Conservation (phyloP, 257 asterid genomes). For the Primulina eburnea region DNA sequence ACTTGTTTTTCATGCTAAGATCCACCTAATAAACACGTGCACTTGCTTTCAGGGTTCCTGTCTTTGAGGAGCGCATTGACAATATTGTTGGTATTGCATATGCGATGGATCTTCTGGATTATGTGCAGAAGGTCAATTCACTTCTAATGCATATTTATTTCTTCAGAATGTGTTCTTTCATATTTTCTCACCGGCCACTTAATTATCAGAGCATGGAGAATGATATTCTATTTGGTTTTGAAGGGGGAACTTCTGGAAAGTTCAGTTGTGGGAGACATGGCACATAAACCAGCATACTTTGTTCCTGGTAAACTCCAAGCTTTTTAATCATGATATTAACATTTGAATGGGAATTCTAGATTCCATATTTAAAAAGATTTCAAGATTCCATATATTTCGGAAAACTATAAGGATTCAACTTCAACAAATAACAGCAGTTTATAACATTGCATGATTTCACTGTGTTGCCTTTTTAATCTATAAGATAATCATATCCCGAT, state of each 20-base stretch:
- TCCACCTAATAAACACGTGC: conserved; percentile 21
- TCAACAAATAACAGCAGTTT: too few relatives aligned
- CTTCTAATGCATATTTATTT: conserved; percentile 17
- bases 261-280: conserved; percentile 82
- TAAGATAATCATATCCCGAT: too few relatives aligned
- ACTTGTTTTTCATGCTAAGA: conserved; percentile 3
- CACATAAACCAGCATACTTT: conserved; percentile 97
- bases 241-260: conserved; percentile 93
- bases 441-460: too few relatives aligned
- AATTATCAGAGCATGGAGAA: conserved; percentile 50
- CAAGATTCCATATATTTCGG: too few relatives aligned
- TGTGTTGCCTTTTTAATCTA: too few relatives aligned
- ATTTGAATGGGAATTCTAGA: conserved; percentile 10
- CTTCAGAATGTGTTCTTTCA: conserved; percentile 21
- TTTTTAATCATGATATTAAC: conserved; percentile 21
- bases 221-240: conserved; percentile 68
- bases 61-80: conserved; percentile 94
- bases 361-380: not conserved
- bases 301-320: conserved; percentile 74
- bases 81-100: conserved; percentile 97
- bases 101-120: conserved; percentile 98
- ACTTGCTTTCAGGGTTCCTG: conserved; percentile 76
- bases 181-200: conserved; percentile 35
- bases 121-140: conserved; percentile 76
- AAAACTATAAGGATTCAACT: too few relatives aligned